phyloP scores from a whole-genome alignment of 1,284 basidiomycete species.

The Neotropicomus parvogracilis region DNA sequence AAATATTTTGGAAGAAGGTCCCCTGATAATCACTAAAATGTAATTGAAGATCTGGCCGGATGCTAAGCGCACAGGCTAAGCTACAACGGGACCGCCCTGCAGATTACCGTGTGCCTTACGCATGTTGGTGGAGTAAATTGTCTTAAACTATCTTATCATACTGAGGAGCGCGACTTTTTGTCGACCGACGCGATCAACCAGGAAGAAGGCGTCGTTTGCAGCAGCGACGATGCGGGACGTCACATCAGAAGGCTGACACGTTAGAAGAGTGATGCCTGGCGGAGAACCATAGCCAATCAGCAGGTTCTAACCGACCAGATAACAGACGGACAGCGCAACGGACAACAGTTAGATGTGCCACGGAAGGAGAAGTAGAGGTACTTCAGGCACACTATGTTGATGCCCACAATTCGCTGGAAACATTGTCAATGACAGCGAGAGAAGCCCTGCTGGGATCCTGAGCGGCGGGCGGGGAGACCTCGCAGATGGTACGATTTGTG shows the following conservation, averaged over 20 bases:
- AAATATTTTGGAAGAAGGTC: conserved; percentile 63
- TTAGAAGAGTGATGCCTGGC: conserved; percentile 55
- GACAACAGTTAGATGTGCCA: background rate
- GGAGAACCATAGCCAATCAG: conserved; percentile 3
- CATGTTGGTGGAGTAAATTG: no score
- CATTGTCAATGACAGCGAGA: conserved; percentile 62
- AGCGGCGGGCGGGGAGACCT: conserved; percentile 22
- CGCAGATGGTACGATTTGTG: no score
- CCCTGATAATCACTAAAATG: conserved; percentile 64
- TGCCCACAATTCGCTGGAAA: conserved; percentile 66
- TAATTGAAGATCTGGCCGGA: conserved; percentile 66
- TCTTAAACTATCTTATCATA: conserved; percentile 33
- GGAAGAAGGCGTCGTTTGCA: conserved; percentile 49
- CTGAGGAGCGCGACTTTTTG: conserved; percentile 39
- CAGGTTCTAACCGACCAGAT: background rate
- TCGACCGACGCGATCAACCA: conserved; percentile 36
- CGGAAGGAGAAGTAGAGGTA: background rate
- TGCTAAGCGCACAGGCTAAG: conserved; percentile 27
- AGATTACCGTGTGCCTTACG: conserved; percentile 35
- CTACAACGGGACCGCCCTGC: background rate
- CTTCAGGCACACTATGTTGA: conserved; percentile 54
- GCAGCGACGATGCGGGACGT: conserved; percentile 66
- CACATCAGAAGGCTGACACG: conserved; percentile 53
- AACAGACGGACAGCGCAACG: conserved; percentile 36
- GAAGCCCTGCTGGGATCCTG: conserved; percentile 64